Evolutionary conservation across 1,139 yeast genomes (phyloP).

Genomic region (Blastobotrys proliferans): DNA sequence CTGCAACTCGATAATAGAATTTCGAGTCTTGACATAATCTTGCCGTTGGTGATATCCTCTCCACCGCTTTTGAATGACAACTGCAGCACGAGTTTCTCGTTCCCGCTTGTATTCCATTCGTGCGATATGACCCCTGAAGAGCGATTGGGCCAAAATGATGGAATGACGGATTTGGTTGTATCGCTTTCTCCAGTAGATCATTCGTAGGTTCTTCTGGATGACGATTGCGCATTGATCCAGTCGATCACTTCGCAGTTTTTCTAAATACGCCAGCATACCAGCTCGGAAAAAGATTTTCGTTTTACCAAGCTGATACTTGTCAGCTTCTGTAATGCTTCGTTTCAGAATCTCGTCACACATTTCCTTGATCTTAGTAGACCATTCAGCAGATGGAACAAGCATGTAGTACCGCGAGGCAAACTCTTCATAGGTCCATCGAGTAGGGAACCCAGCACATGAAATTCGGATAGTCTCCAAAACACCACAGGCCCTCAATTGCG

Average conservation of each 20-base stretch:
- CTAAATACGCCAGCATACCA: conserved; percentile 86
- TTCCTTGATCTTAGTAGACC: conserved; percentile 58
- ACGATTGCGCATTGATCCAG: conserved; percentile 72
- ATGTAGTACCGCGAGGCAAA: conserved; percentile 88
- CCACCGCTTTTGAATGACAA: conserved; percentile 63
- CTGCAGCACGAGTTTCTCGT: conserved; percentile 63
- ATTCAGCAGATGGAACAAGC: conserved; percentile 64
- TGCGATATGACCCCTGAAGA: conserved; percentile 58
- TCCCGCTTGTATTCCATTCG: conserved; percentile 57
- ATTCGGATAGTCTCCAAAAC: conserved; percentile 94
- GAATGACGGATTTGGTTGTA: conserved; percentile 56
- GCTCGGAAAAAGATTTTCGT: conserved; percentile 92
- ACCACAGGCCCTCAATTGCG: conserved; percentile 97
- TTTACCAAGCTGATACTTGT: conserved; percentile 72
- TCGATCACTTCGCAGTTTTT: conserved; percentile 77
- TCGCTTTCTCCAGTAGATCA: conserved; percentile 56
- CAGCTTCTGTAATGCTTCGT: conserved; percentile 56
- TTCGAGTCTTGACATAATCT: conserved; percentile 42
- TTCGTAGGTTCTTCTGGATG: conserved; percentile 82
- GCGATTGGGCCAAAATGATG: conserved; percentile 55
- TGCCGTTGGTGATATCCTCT: conserved; percentile 62
- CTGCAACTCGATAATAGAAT: conserved; percentile 60
- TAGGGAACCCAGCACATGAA: conserved; percentile 97
- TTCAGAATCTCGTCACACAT: conserved; percentile 67
- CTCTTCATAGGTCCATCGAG: conserved; percentile 92